Conservation (phyloP, 2,329 filamentous ascomycete species). For the Coniochaeta ligniaria region DNA sequence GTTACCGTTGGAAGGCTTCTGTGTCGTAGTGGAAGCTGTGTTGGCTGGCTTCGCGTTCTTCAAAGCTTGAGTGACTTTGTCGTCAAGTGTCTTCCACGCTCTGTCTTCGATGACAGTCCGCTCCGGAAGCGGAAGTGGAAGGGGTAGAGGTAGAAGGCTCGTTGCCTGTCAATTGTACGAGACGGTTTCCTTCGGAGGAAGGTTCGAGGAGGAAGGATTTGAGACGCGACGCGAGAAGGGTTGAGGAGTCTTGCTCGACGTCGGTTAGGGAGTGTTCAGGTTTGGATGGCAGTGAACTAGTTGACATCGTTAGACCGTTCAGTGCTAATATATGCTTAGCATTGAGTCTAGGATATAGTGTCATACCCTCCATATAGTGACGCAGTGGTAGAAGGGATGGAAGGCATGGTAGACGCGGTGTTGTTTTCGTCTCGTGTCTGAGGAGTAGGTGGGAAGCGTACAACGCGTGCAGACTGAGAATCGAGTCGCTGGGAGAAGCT, state of each 20-base stretch:
- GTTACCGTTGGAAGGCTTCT: not conserved
- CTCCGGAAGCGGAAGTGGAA: not conserved
- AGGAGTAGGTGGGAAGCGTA: not conserved
- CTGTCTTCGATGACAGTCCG: not conserved
- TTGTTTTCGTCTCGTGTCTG: not conserved
- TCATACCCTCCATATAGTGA: not conserved
- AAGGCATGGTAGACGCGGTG: not conserved
- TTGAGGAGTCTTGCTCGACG: not conserved
- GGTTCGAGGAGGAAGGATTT: not conserved
- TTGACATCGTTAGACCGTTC: not conserved
- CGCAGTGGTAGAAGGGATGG: not conserved
- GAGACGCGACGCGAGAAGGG: not conserved
- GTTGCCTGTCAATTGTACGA: not conserved
- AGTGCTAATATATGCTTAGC: not conserved
- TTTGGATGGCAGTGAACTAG: not conserved
- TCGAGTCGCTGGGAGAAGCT: not conserved
- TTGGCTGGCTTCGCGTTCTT: not conserved
- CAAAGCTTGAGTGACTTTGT: not conserved
- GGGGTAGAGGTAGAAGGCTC: not conserved
- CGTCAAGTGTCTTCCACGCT: not conserved
- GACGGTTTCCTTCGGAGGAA: not conserved
- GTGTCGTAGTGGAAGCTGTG: not conserved
- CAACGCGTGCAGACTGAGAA: not conserved
- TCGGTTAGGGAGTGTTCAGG: not conserved
- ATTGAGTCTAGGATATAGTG: not conserved